Percentiles rank a stretch among this genome's conserved stretches.
These are phyloP conservation scores for Xerocomellus amylosporus DNA, from an alignment of 768 basidiomycete genomes.

Conservation along the genomic window DNA sequence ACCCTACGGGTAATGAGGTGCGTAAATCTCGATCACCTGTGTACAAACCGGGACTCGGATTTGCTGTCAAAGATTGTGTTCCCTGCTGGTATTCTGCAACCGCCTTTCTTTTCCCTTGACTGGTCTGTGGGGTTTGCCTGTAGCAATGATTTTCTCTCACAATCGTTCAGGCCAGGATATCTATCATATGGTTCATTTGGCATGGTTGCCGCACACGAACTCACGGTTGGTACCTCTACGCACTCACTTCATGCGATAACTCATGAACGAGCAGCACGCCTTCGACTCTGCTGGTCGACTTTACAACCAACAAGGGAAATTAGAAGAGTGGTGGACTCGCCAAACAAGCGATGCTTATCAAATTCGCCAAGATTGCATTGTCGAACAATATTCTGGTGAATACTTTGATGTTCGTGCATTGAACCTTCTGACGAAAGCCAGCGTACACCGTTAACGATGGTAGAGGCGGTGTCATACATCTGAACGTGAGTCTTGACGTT, in stretches of 20 bases:
- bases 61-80: conserved; percentile 71
- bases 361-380: conserved; percentile 80
- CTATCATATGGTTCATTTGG: conserved; percentile 92
- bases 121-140: conserved; percentile 48
- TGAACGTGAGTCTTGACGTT: conserved; percentile 59
- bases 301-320: conserved; percentile 86
- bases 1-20: conserved; percentile 85
- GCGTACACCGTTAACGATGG: conserved; percentile 84
- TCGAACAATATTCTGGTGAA: conserved; percentile 86
- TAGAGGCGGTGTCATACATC: conserved; percentile 76
- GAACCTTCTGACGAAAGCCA: conserved; percentile 24
- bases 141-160: conserved; percentile 6
- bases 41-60: neutral
- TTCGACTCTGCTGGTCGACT: conserved; percentile 88
- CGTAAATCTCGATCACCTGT: neutral
- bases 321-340: conserved; percentile 93
- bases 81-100: conserved; percentile 92
- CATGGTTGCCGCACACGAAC: conserved; percentile 87
- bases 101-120: conserved; percentile 82
- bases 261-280: conserved; percentile 55
- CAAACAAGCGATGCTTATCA: conserved; percentile 81
- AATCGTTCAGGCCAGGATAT: conserved; percentile 72
- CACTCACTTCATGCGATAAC: neutral
- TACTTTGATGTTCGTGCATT: conserved; percentile 16
- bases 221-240: conserved; percentile 55